Percentiles rank a stretch among this genome's conserved stretches.
Evolutionary conservation across 306 rosid species (phyloP).

Genomic region (Clitoria ternatea): DNA sequence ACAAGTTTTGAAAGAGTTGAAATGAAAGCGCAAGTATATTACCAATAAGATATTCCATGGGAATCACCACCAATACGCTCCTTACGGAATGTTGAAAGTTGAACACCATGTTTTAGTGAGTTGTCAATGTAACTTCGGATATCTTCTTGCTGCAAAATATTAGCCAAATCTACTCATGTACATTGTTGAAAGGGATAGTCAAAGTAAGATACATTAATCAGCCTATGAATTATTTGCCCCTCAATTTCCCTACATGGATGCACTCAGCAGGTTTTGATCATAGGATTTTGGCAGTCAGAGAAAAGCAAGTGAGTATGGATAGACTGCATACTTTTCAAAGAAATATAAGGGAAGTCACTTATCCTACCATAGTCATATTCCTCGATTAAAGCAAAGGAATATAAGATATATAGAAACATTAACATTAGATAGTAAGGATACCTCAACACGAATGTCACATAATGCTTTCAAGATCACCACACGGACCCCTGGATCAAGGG

Average conservation of each 20-base stretch:
- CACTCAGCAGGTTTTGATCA: neutral
- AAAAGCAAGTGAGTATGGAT: conserved; percentile 18
- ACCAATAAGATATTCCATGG: conserved; percentile 81
- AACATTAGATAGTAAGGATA: conserved; percentile 19
- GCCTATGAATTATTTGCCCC: conserved; percentile 3
- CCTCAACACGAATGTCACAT: conserved; percentile 98
- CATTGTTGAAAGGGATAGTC: neutral
- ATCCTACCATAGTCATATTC: neutral
- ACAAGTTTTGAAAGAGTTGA: conserved; percentile 1
- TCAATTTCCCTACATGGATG: neutral
- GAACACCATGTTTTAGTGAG: conserved; percentile 80
- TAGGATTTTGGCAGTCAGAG: neutral
- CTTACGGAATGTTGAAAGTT: conserved; percentile 81
- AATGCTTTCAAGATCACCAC: conserved; percentile 89
- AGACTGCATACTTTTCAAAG: conserved; percentile 12
- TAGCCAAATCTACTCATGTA: conserved; percentile 24
- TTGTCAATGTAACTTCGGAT: conserved; percentile 79
- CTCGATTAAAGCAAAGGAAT: conserved; percentile 6
- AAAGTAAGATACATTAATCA: neutral
- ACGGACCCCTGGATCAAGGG: conserved; percentile 84
- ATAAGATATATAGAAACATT: neutral
- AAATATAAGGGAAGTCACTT: neutral
- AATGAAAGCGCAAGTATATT: conserved; percentile 27
- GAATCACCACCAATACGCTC: conserved; percentile 95
- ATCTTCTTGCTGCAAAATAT: conserved; percentile 89